Evolutionary conservation across 192 early-diverging fungal species (phyloP), one percentile per base, ranked within the genome.

Genomic region (Thamnidium elegans): DNA sequence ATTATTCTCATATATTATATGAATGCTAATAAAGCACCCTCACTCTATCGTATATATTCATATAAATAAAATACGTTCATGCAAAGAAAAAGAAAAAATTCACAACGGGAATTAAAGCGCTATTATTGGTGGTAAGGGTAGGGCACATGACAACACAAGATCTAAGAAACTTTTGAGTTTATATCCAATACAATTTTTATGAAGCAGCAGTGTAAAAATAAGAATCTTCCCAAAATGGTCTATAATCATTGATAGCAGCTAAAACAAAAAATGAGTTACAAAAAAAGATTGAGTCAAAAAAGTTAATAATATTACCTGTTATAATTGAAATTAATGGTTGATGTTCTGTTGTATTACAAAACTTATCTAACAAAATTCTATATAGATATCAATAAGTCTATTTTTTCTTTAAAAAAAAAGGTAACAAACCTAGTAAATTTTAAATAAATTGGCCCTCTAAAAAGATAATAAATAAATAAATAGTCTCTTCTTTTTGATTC

Each of bases 401-500:
- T 45, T 13, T 45, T 45, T 45, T 15, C 4, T 45, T 2, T 3
- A 45, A 55, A 23, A 21, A 58, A 19, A 23, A 11, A 10, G 8
- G 9, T 58, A 15, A 7, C 43, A 42, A 50, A 66, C 65, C 56
- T 61, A 21, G 67, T 68, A 46, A 68, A 62, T 30, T 54, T 39
- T 26, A 54, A 20, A 47, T 68, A 68, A 13, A 68, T 53, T 1
- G 67, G 67, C 10, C 59, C 59, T 1, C 59, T 50, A n/a, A 68
- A 62, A 3, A 68, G 30, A 54, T 68, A 68, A 13, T 68, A 68
- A 6, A 68, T 48, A 20, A 68, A 47, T 6, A 68, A 19, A 34
- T 62, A 68, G 1, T 60, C 67, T 54, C 67, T 52, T 61, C 67
- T 32, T 45, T 50, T 51, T 8, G 51, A 55, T 48, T 68, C 67